A percentile compares a stretch with the other conserved stretches of the same genome.
Conservation (phyloP, 768 basidiomycete species). For the Pleurotus eryngii region DNA sequence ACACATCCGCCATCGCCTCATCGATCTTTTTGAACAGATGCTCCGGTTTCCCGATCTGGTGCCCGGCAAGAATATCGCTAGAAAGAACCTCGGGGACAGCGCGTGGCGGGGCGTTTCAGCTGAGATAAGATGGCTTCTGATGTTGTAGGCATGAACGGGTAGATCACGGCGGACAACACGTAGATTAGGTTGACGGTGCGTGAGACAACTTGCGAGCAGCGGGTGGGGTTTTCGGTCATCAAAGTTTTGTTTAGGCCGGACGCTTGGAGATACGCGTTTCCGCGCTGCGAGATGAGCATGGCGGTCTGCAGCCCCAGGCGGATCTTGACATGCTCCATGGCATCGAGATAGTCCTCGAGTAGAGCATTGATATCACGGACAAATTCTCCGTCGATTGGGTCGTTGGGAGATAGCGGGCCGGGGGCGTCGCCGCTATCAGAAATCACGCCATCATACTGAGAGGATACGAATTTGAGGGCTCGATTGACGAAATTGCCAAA, state of each 20-base stretch:
- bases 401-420: conserved; percentile 68
- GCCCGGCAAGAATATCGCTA: conserved; percentile 84
- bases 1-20: conserved; percentile 82
- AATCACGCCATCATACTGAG: conserved; percentile 76
- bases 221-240: conserved; percentile 73
- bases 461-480: conserved; percentile 84
- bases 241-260: conserved; percentile 89
- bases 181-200: conserved; percentile 94
- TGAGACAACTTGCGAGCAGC: conserved; percentile 87
- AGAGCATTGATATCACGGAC: conserved; percentile 75
- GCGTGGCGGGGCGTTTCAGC: conserved; percentile 87
- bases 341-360: conserved; percentile 74
- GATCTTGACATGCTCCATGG: conserved; percentile 91
- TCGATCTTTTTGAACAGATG: conserved; percentile 95
- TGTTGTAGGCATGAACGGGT: conserved; percentile 97
- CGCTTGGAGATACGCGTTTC: conserved; percentile 93
- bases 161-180: conserved; percentile 75
- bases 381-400: conserved; percentile 70
- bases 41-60: conserved; percentile 79
- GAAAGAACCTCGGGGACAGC: conserved; percentile 68
- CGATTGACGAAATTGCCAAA: conserved; percentile 99
- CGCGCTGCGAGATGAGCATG: conserved; percentile 86
- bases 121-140: conserved; percentile 78
- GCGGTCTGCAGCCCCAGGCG: conserved; percentile 83
- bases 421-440: conserved; percentile 74